Base-by-base conservation (phyloP, 306 rosid genomes). In the Cucumis melo region DNA sequence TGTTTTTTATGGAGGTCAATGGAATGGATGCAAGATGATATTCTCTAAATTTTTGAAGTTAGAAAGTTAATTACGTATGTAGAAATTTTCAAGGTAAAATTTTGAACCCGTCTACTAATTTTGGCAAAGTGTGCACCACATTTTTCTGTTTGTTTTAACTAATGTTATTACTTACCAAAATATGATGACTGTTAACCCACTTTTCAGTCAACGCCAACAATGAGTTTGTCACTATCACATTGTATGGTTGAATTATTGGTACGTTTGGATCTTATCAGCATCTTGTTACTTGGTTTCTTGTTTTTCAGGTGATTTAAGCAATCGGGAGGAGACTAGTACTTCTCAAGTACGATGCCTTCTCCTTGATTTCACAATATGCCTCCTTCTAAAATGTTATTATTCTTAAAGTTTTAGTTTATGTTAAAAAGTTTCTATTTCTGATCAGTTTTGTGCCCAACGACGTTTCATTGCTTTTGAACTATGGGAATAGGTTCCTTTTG, bases 301-400 rank as follows among this genome's bases (percentile, higher is more conserved):
- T 36, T 80, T 79, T 84, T 81, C 80, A 86, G 93, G 88, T 77
- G 74, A n/a, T n/a, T n/a, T n/a, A n/a, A n/a, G n/a, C n/a, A n/a
- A n/a, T n/a, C n/a, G n/a, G n/a, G n/a, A n/a, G 32, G 87, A 85
- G 66, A 77, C 90, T 56, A 83, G 78, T 76, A 85, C 87, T 79
- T 80, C 90, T 60, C 89, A 89, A 96, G 98, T 93, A 88, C 14
- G 84, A 66, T 77, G 63, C 81, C 79, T 82, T 81, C 79, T 81
- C 57, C 38, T 77, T 76, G 67, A 14, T 78, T 64, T 42, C 38
- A 53, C 74, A 19, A 64, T 29, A 42, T 79, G 70, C 77, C 79
- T 57, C 34, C 78, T n/a, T 74, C 55, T 57, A n/a, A 65, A 9
- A 65, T 65, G 44, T 36, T 63, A 39, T 41, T n/a, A 14, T 15